These are phyloP conservation scores for Pyricularia grisea DNA, from an alignment of 2,329 filamentous ascomycete species.

Conservation along the genomic window DNA sequence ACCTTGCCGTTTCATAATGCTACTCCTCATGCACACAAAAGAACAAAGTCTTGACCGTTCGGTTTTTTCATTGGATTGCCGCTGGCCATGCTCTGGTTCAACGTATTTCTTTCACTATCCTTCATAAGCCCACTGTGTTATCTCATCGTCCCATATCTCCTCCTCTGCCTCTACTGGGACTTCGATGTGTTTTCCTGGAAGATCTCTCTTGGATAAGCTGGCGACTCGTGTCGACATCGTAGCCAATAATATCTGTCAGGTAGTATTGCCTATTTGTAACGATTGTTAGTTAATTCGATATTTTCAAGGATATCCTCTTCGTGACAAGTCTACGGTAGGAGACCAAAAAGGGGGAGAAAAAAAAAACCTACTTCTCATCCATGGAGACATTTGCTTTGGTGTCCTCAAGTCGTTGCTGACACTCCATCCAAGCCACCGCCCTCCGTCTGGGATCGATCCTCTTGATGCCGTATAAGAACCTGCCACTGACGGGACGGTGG, in stretches of 20 bases:
- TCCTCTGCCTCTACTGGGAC: slow-evolving; percentile 16
- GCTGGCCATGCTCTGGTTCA: background rate
- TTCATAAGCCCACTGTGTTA: background rate
- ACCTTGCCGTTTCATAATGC: background rate
- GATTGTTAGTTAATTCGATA: slow-evolving; percentile 14
- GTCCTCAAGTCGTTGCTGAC: slow-evolving; percentile 64
- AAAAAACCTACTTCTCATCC: slow-evolving; percentile 64
- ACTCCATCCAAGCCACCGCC: slow-evolving; percentile 59
- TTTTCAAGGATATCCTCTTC: too few relatives aligned
- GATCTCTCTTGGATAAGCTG: slow-evolving; percentile 33
- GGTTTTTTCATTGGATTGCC: background rate
- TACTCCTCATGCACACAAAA: background rate
- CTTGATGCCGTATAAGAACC: slow-evolving; percentile 78
- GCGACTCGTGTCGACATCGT: slow-evolving; percentile 41
- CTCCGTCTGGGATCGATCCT: slow-evolving; percentile 62
- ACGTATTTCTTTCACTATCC: background rate
- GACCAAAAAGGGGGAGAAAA: background rate
- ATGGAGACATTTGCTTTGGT: slow-evolving; percentile 58
- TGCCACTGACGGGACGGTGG: slow-evolving; percentile 83
- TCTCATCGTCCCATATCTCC: slow-evolving; percentile 7
- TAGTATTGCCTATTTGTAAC: slow-evolving; percentile 33
- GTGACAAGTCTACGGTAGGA: background rate
- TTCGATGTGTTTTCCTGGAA: slow-evolving; percentile 14
- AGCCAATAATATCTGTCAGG: slow-evolving; percentile 41
- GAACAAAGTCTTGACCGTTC: background rate